Base-by-base conservation (phyloP, 1,284 basidiomycete species). In the Kwoniella shivajii region DNA sequence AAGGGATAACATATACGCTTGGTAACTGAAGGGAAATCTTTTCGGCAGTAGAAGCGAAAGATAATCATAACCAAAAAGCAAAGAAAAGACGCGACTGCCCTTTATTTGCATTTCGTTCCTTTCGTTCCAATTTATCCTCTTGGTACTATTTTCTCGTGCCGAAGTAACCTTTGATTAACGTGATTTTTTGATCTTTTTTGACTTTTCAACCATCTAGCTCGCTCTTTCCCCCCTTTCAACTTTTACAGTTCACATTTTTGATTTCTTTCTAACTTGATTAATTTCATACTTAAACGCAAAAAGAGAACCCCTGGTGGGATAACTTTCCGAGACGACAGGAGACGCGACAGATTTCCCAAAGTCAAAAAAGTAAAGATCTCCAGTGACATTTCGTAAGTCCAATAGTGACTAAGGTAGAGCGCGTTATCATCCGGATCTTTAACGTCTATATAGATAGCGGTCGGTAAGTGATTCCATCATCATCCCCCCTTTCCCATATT, bases 61-160 rank as follows among this genome's bases (percentile, higher is more conserved):
- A 34, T 16, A 13, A 47, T 6, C 2, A 20, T 6, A 47, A 14
- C 45, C 11, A 47, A 36, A 47, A 47, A 33, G 24, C 31, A 22
- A 33, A 42, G 18, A 29, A n/a, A 50, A 39, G 51, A 53, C 51
- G 51, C 51, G 51, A 53, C 51, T 53, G 51, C 43, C 51, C 43
- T 51, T 53, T 41, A 26, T 9, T 51, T 6, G 27, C 18, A 31
- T 43, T 22, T 27, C 29, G 22, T 22, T 43, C 36, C 20, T 45
- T 31, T 14, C 29, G 41, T 38, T 50, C 48, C 48, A 41, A 41
- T 24, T 11, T 2, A n/a, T 31, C 14, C 20, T 37, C 18, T 36
- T 20, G 13, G 11, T 34, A 31, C 16, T 29, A 31, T 33, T 16
- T 22, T 41, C 16, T 18, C 45, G 22, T 47, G 38, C 29, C 24